Evolutionary conservation across 805 yeast genomes (phyloP), one percentile per base, ranked within the genome.

Genomic region (Lachancea fermentati): DNA sequence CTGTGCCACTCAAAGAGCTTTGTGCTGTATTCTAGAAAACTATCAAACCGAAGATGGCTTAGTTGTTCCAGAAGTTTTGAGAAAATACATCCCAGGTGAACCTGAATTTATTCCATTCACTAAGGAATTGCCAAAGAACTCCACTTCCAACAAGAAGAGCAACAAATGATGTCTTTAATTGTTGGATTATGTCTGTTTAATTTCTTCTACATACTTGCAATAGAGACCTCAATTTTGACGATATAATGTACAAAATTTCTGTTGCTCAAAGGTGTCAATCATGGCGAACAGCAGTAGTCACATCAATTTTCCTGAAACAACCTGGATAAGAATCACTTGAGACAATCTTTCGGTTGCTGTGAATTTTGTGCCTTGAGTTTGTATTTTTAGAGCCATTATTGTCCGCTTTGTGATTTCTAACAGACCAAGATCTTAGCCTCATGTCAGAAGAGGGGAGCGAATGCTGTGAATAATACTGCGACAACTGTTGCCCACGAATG

Each of bases 31-130:
- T 51, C 74, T 93, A 63, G 98, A 93, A 72, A 93, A 93, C 74
- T 93, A 93, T 72, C 98, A 93, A 75, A 93, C 91, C 45, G 96
- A 85, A 62, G 96, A 88, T 47, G 97, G 98, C 60, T 73, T 91
- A 58, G 78, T 78, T 42, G 78, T 93, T 48, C 98, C 98, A 47
- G 95, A 89, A 69, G 97, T 89, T 30, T 78, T 93, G 66, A 84
- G 97, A 75, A 86, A 78, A 66, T 93, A 83, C 74, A 86, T 93
- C 58, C 98, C 98, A 43, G 98, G 98, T 52, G 95, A 88, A 69
- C 98, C 98, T 25, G 97, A 91, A 64, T 93, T 93, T 67, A 70
- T 93, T 55, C 97, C 97, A 38, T 93, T 68, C 65, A 77, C 76
- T 44, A 86, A 83, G 67, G 97, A 87, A 62, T 76, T 91, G 57